Evolutionary conservation across 2,329 filamentous ascomycete genomes (phyloP).

Genomic region (Stemphylium beticola): DNA sequence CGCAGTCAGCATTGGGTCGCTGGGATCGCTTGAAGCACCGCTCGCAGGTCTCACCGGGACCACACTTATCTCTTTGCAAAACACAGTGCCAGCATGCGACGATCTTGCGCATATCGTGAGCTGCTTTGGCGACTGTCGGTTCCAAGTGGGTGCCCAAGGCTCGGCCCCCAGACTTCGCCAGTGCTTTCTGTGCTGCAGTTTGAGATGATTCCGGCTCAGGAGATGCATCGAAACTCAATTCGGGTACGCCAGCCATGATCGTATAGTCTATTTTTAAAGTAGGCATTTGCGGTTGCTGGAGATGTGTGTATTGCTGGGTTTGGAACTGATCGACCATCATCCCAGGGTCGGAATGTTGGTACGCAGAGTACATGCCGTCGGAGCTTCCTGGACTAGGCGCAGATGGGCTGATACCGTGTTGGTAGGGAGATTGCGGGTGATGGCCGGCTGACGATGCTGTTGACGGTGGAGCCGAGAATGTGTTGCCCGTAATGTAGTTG

Average conservation of each 20-base stretch:
- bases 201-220: slow-evolving; percentile 34
- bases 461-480: slow-evolving; percentile 28
- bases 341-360: slow-evolving; percentile 34
- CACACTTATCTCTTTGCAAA: slow-evolving; percentile 56
- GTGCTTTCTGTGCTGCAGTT: slow-evolving; percentile 28
- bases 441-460: slow-evolving; percentile 30
- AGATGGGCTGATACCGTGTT: slow-evolving; percentile 35
- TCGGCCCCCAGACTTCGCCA: slow-evolving; percentile 45
- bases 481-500: slow-evolving; percentile 27
- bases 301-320: slow-evolving; percentile 13
- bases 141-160: slow-evolving; percentile 48
- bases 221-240: slow-evolving; percentile 30
- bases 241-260: slow-evolving; percentile 18
- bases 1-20: slow-evolving; percentile 48
- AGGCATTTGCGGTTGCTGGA: slow-evolving; percentile 8
- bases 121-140: slow-evolving; percentile 48
- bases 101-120: slow-evolving; percentile 54
- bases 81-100: slow-evolving; percentile 58
- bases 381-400: slow-evolving; percentile 40
- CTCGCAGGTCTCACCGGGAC: slow-evolving; percentile 48
- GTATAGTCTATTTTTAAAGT: slow-evolving; percentile 10
- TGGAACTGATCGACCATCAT: slow-evolving; percentile 29
- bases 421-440: slow-evolving; percentile 24
- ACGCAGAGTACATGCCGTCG: slow-evolving; percentile 35
- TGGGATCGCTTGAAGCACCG: slow-evolving; percentile 49